A percentile compares a stretch with the other conserved stretches of the same genome.
Evolutionary conservation across 2,329 filamentous ascomycete genomes (phyloP).

Genomic region (Cytospora piceae): DNA sequence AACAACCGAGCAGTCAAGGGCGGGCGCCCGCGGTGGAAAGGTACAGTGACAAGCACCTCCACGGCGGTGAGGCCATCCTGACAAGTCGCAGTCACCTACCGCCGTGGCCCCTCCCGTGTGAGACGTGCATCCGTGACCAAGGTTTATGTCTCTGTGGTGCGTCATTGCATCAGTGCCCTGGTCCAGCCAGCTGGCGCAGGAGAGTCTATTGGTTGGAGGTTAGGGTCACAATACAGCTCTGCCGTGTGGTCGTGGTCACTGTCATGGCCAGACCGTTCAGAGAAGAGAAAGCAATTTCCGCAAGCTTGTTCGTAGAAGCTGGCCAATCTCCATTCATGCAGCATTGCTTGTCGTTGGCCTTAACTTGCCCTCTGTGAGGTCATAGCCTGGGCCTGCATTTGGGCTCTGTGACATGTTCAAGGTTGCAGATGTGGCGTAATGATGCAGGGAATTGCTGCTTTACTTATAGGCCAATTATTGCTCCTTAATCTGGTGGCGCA

Average conservation of each 20-base stretch:
- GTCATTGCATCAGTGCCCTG: conserved; percentile 11
- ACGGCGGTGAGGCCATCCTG: conserved; percentile 6
- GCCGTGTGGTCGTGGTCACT: conserved; percentile 8
- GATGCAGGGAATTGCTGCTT: not conserved
- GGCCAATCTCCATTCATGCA: not conserved
- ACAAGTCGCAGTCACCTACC: conserved; percentile 15
- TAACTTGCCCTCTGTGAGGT: not conserved
- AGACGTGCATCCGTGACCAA: conserved; percentile 14
- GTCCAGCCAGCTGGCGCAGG: conserved; percentile 13
- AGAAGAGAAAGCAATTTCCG: conserved; percentile 8
- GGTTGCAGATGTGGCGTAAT: not conserved
- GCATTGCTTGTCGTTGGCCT: not conserved
- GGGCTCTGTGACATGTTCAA: not conserved
- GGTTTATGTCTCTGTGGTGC: conserved; percentile 9
- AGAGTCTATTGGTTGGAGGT: conserved; percentile 1
- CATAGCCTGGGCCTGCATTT: not conserved
- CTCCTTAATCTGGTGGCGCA: not conserved
- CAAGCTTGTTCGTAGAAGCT: not conserved
- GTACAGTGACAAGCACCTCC: conserved; percentile 4
- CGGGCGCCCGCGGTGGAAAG: conserved; percentile 1
- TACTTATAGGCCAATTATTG: not conserved
- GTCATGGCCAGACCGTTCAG: conserved; percentile 3
- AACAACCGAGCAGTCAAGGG: not conserved
- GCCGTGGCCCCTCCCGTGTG: conserved; percentile 1
- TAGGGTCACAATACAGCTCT: conserved; percentile 10